These are phyloP conservation scores for Bonia amplexicaulis DNA, from an alignment of 176 grass and related monocot genomes.

Conservation along the genomic window DNA sequence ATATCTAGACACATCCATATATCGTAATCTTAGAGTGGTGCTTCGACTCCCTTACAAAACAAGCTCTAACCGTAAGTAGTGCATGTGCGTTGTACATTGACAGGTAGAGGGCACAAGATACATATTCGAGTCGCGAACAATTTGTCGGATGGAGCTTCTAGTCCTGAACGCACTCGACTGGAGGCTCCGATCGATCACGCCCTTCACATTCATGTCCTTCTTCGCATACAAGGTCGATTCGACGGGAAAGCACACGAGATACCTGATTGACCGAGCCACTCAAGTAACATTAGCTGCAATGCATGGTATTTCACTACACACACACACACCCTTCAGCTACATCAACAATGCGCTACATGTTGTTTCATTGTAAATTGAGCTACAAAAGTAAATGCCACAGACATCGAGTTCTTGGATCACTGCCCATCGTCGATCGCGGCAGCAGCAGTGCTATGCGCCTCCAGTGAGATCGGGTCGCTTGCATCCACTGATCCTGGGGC, in stretches of 20 bases:
- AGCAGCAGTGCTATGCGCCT: slow-evolving; percentile 50
- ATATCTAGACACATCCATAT: too few relatives aligned
- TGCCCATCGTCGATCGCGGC: slow-evolving; percentile 50
- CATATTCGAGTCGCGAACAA: slow-evolving; percentile 40
- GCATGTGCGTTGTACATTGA: not conserved
- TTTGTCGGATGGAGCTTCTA: slow-evolving; percentile 58
- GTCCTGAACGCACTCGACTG: slow-evolving; percentile 52
- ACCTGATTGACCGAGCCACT: slow-evolving; percentile 34
- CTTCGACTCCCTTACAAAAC: not conserved
- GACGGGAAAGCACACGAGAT: slow-evolving; percentile 33
- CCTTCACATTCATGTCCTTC: slow-evolving; percentile 47
- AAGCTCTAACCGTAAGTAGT: not conserved
- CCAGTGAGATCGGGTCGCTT: slow-evolving; percentile 31
- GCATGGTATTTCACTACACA: slow-evolving; percentile 16
- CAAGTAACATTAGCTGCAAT: slow-evolving; percentile 42
- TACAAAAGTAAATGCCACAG: slow-evolving; percentile 10
- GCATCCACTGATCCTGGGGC: slow-evolving; percentile 27
- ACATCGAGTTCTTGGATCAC: slow-evolving; percentile 40
- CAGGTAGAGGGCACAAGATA: slow-evolving; percentile 37
- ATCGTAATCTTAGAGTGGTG: not conserved
- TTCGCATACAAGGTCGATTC: slow-evolving; percentile 52
- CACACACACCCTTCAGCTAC: not conserved
- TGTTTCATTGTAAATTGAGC: not conserved
- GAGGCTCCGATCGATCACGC: slow-evolving; percentile 43
- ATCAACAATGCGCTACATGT: not conserved